A percentile compares a stretch with the other conserved stretches of the same genome.
These are phyloP conservation scores for Grammothele lineata DNA, from an alignment of 768 basidiomycete genomes.

Conservation along the genomic window DNA sequence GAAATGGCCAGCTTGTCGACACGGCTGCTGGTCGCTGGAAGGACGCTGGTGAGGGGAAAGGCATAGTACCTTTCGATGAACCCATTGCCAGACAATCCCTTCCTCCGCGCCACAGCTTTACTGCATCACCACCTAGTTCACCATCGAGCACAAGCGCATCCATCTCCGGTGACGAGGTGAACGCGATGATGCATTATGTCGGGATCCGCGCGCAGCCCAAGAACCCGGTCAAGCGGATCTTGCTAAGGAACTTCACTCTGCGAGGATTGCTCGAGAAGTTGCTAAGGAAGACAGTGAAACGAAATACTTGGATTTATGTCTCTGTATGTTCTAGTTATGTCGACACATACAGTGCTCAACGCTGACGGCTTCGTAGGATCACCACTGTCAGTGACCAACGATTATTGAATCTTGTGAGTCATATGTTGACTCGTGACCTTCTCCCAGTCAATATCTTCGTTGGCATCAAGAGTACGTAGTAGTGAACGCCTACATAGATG, in stretches of 20 bases:
- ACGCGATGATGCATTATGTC: slow-evolving; percentile 42
- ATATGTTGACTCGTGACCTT: neutral
- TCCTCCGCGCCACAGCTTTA: slow-evolving; percentile 10
- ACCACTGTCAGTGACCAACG: slow-evolving; percentile 38
- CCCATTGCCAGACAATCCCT: slow-evolving; percentile 13
- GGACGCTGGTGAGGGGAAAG: slow-evolving; percentile 52
- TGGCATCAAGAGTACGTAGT: slow-evolving; percentile 51
- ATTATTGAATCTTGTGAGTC: no score
- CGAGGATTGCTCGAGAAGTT: slow-evolving; percentile 50
- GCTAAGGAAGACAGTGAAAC: slow-evolving; percentile 51
- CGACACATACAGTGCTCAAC: neutral
- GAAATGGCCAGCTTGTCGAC: slow-evolving; percentile 54
- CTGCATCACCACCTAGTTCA: slow-evolving; percentile 10
- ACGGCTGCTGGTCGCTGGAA: slow-evolving; percentile 60
- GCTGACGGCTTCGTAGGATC: slow-evolving; percentile 37
- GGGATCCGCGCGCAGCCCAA: slow-evolving; percentile 28
- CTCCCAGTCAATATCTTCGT: slow-evolving; percentile 56
- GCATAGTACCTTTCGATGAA: slow-evolving; percentile 39
- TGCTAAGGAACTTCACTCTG: slow-evolving; percentile 44
- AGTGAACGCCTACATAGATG: neutral
- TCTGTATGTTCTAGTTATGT: slow-evolving; percentile 37
- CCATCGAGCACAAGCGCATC: slow-evolving; percentile 12
- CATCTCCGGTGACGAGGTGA: slow-evolving; percentile 16
- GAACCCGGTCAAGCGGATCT: slow-evolving; percentile 33
- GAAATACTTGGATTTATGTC: slow-evolving; percentile 70